Base-by-base conservation (phyloP, 768 basidiomycete species). In the Phaeotremella skinneri region DNA sequence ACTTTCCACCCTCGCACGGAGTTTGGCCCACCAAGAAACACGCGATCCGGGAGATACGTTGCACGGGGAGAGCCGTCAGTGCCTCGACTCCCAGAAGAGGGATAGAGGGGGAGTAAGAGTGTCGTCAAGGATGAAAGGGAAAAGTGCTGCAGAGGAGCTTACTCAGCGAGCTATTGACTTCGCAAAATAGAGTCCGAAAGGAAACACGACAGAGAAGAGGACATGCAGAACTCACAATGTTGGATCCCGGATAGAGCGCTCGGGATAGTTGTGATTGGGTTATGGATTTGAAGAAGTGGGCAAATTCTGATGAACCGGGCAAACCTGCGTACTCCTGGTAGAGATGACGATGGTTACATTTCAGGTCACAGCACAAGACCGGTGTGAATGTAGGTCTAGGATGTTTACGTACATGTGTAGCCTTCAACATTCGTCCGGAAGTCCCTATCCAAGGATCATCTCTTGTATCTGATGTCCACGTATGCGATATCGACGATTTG, bases 11-110 rank as follows among this genome's bases (percentile, higher is more conserved):
- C 75, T 49, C 96, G 81, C 0, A 98, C 81, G 53, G 85, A 90
- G 5, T 87, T 83, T 0, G 96, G 92, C 0, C 96, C 96, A 25
- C 96, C 96, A 0, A 97, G 82, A 64, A 94, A 92, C 75, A 91
- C 91, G 4, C 91, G 85, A 77, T 99, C 96, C 1, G 81, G 59
- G 56, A 78, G 50, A 21, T 57, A 52, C 1, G 72, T 73, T 3
- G 56, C 49, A 5, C 42, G 54, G 23, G 52, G 25, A 32, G 61
- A 32, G 29, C 55, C 26, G 52, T 61, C 43, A 32, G 48, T 49
- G 31, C 49, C n/a, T 23, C 31, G 49, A 5, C 83, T 81, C 13
- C 80, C 76, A 11, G 80, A 56, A 0, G 25, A 25, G n/a, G 62
- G 78, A 11, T 79, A 78, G 5, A 94, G 74, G 48, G 85, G 83